Evolutionary conservation across 768 basidiomycete genomes (phyloP).

Genomic region (Agaricus blazei): DNA sequence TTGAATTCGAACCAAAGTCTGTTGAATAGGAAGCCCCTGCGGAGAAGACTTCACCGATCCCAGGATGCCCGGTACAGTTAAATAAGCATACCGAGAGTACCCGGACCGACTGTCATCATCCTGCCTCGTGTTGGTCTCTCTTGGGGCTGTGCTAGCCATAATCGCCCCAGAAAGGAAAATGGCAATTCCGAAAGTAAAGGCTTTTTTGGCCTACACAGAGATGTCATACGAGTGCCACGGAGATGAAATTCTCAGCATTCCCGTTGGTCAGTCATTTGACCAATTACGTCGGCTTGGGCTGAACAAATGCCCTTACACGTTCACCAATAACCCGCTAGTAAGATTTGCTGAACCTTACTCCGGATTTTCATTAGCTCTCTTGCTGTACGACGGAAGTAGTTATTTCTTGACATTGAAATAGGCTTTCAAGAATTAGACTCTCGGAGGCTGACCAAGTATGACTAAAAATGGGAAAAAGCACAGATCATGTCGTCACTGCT

Average conservation of each 20-base stretch:
- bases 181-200: neutral
- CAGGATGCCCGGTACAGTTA: slow-evolving; percentile 2
- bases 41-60: neutral
- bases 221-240: neutral
- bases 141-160: neutral
- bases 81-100: neutral
- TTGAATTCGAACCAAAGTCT: neutral
- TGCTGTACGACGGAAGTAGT: too few species aligned
- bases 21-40: neutral
- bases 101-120: neutral
- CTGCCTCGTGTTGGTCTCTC: slow-evolving; percentile 3
- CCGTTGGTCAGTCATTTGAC: neutral
- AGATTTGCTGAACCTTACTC: neutral
- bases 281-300: neutral
- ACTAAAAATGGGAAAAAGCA: too few species aligned
- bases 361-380: too few species aligned
- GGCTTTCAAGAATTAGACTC: too few species aligned
- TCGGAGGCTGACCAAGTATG: too few species aligned
- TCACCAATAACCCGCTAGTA: neutral
- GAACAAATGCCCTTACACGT: neutral
- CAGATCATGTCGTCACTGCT: too few species aligned
- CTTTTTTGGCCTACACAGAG: too few species aligned
- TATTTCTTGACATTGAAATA: too few species aligned
- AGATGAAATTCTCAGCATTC: neutral
- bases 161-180: too few species aligned